A percentile compares a stretch with the other conserved stretches of the same genome.
phyloP scores from a whole-genome alignment of 768 basidiomycete species.

The Boletellus ananas region DNA sequence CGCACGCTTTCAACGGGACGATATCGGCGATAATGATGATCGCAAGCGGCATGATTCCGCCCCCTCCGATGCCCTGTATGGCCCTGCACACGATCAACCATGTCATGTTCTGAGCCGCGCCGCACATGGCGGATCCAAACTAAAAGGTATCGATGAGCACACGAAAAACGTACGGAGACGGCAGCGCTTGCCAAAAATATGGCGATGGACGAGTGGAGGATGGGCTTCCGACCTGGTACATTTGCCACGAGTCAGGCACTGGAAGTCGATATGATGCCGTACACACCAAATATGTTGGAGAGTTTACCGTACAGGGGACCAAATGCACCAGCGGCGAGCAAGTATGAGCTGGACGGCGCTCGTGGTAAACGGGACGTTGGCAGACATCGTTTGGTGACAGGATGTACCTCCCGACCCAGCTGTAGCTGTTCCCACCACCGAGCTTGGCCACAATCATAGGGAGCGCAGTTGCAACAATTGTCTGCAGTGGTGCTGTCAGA shows the following conservation, averaged over 20 bases:
- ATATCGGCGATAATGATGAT: constrained; percentile 81
- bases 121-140: constrained; percentile 77
- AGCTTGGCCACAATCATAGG: constrained; percentile 68
- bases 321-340: constrained; percentile 63
- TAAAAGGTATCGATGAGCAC: constrained; percentile 21
- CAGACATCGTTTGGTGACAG: background rate
- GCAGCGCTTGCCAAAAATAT: constrained; percentile 75
- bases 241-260: background rate
- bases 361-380: background rate
- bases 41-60: constrained; percentile 70
- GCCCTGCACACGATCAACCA: constrained; percentile 76
- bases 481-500: constrained; percentile 33
- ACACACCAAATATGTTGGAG: constrained; percentile 49
- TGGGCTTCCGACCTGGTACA: constrained; percentile 56
- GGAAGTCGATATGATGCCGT: no score
- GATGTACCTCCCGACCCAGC: constrained; percentile 69
- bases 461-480: constrained; percentile 68
- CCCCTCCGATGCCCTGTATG: constrained; percentile 79
- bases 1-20: constrained; percentile 70
- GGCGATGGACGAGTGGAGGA: constrained; percentile 61
- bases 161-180: background rate
- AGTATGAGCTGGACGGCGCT: constrained; percentile 55
- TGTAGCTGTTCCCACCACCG: constrained; percentile 59
- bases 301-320: constrained; percentile 77
- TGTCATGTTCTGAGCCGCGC: constrained; percentile 70